Evolutionary conservation across 345 rosid species (phyloP).

Genomic region (Clausena lansium): DNA sequence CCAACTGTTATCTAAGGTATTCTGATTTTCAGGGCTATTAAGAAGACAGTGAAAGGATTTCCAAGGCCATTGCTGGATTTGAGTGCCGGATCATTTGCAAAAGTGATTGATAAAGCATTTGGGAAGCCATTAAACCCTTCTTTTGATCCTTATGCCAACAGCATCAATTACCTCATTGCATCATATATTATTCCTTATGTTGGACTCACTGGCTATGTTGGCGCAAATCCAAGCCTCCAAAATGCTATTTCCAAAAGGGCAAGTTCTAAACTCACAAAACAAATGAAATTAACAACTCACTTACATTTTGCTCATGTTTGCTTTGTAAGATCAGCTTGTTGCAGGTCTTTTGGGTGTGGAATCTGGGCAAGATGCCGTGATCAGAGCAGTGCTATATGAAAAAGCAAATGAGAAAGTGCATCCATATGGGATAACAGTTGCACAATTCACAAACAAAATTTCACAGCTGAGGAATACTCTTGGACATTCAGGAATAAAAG

Average conservation of each 20-base stretch:
- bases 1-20: too few species aligned
- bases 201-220: constrained; percentile 81
- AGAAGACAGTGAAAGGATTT: constrained; percentile 61
- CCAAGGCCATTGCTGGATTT: constrained; percentile 78
- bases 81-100: constrained; percentile 53
- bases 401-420: constrained; percentile 25
- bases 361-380: constrained; percentile 81
- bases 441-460: constrained; percentile 38
- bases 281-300: too few species aligned
- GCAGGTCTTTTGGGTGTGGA: constrained; percentile 81
- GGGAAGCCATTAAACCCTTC: constrained; percentile 50
- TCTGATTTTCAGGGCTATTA: constrained; percentile 57
- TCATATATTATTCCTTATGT: constrained; percentile 75
- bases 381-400: constrained; percentile 55
- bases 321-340: constrained; percentile 42
- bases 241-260: constrained; percentile 27
- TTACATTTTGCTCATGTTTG: too few species aligned
- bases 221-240: constrained; percentile 60
- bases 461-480: constrained; percentile 33
- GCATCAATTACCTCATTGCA: constrained; percentile 61
- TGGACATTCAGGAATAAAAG: constrained; percentile 29
- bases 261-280: too few species aligned
- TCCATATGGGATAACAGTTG: constrained; percentile 39
- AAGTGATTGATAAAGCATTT: constrained; percentile 50
- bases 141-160: constrained; percentile 63